phyloP scores from a whole-genome alignment of 2,329 filamentous ascomycete species.

The Rhynchosporium secalis region DNA sequence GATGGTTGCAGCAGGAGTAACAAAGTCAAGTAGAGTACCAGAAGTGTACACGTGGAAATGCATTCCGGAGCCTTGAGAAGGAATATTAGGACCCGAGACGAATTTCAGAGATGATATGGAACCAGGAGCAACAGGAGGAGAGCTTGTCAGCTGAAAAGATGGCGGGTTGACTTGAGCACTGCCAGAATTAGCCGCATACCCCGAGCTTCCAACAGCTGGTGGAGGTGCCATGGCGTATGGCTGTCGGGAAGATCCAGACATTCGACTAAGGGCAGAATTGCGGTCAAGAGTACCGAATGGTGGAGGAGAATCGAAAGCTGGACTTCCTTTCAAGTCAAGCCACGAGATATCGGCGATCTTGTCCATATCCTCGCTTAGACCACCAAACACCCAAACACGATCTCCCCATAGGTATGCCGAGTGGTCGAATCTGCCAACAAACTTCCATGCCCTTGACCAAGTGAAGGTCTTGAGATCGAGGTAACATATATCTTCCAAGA shows the following conservation, averaged over 20 bases:
- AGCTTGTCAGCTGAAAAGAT: conserved; percentile 66
- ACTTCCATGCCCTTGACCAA: conserved; percentile 95
- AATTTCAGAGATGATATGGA: conserved; percentile 90
- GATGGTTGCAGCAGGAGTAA: conserved; percentile 87
- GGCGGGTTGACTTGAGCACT: conserved; percentile 67
- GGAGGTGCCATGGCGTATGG: conserved; percentile 52
- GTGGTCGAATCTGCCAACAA: conserved; percentile 93
- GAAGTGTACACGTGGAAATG: conserved; percentile 97
- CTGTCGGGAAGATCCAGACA: conserved; percentile 53
- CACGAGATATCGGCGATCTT: conserved; percentile 96
- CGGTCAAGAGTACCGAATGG: conserved; percentile 54
- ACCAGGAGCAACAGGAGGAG: conserved; percentile 83
- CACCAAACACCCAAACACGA: conserved; percentile 94
- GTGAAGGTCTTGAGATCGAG: conserved; percentile 96
- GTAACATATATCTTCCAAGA: conserved; percentile 95
- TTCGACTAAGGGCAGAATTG: conserved; percentile 35
- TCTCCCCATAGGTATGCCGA: conserved; percentile 91
- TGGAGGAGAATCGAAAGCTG: conserved; percentile 75
- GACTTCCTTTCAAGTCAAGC: conserved; percentile 89
- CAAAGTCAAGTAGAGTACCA: conserved; percentile 88
- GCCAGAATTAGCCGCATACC: conserved; percentile 67
- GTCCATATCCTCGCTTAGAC: conserved; percentile 94
- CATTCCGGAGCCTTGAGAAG: conserved; percentile 84
- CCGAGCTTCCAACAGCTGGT: conserved; percentile 57
- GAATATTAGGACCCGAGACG: conserved; percentile 80